Conservation (phyloP, 805 yeast genomes). For the Cyberlindnera mrakii region DNA sequence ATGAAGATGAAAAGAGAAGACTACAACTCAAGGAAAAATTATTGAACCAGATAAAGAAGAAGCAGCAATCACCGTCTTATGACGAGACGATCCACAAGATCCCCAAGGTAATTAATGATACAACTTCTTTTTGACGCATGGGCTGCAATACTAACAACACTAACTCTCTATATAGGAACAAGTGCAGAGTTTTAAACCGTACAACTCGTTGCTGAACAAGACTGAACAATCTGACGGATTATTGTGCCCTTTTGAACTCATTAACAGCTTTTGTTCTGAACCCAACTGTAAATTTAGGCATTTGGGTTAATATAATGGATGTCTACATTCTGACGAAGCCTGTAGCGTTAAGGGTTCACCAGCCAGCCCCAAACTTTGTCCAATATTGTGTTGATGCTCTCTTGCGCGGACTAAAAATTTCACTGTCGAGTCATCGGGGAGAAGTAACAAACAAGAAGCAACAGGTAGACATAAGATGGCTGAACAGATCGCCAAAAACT, state of each 20-base stretch:
- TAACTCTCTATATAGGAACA: conserved; percentile 9
- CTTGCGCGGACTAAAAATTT: too few species aligned
- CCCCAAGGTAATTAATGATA: conserved; percentile 20
- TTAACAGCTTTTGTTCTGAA: conserved; percentile 18
- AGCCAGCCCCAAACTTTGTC: too few species aligned
- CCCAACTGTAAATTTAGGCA: conserved; percentile 20
- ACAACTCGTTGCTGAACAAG: conserved; percentile 11
- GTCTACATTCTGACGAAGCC: neutral
- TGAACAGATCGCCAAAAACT: conserved; percentile 71
- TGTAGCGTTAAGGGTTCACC: too few species aligned
- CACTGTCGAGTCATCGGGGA: too few species aligned
- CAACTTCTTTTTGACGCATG: neutral
- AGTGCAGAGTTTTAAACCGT: conserved; percentile 18
- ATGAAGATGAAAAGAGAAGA: conserved; percentile 5
- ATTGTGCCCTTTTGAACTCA: conserved; percentile 21
- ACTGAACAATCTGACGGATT: conserved; percentile 3
- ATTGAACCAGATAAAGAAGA: conserved; percentile 4
- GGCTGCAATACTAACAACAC: conserved; percentile 15
- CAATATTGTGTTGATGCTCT: too few species aligned
- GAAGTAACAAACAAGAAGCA: neutral
- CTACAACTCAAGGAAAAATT: conserved; percentile 6
- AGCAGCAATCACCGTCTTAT: conserved; percentile 1
- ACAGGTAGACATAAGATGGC: conserved; percentile 30
- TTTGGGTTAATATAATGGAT: conserved; percentile 3
- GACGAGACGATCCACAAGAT: conserved; percentile 20